Base-by-base conservation (phyloP, 2,329 filamentous ascomycete genomes). In the Amylocarpus encephaloides region DNA sequence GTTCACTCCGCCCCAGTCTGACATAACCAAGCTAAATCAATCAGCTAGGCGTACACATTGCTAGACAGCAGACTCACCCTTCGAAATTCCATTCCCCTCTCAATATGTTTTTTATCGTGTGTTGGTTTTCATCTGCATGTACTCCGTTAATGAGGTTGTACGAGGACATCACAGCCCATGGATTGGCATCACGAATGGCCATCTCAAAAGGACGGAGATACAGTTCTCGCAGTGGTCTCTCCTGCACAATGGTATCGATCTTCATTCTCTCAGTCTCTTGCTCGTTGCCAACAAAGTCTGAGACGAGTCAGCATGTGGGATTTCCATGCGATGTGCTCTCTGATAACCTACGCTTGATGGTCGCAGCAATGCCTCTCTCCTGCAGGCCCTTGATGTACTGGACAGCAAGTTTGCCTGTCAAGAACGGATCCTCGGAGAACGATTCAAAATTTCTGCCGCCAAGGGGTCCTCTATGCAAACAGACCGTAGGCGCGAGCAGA, bases 371-470 rank as follows among this genome's bases (percentile, higher is more conserved):
- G 1, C 85, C 83, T 53, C 81, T 83, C 19, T 83, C 82, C 63
- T 93, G 88, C 48, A 87, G 71, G 6, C 85, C 86, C 43, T 79
- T 81, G 62, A 88, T 83, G 54, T 87, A 87, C 52, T 85, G 77
- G 1, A 84, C 79, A 11, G 85, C 84, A 53, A 90, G 71, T 55
- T 83, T 85, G 30, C 86, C 86, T 0, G 86, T 88, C 5, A 94
- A 74, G 9, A 84, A 77, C 0, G 88, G 88, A 58, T 93, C 88
- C 66, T 93, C 88, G 0, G 86, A 89, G 66, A 90, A 93, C 0
- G 87, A 90, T 68, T 94, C 88, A 59, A 93, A 94, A 56, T 90
- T 90, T 52, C 88, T 78, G 15, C 88, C 88, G n/a, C 88, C 88
- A 0, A 93, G 74, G 0, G 88, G 88, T 44, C 86, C 86, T 13